Conservation (phyloP, 805 yeast genomes). For the Lachancea thermotolerans region DNA sequence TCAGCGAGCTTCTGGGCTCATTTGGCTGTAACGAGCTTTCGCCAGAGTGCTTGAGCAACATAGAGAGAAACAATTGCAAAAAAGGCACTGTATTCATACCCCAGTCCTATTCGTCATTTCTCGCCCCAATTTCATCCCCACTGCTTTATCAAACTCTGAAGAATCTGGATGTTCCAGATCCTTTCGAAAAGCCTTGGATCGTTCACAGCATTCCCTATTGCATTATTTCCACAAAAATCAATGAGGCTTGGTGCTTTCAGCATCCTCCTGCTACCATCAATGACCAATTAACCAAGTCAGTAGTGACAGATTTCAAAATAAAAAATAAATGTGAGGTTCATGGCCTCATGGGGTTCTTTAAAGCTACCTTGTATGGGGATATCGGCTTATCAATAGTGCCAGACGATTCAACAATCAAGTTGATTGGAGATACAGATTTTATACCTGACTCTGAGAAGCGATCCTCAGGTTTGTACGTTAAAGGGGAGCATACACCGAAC, state of each 20-base stretch:
- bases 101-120: constrained; percentile 45
- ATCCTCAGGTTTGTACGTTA: background rate
- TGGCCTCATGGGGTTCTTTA: constrained; percentile 71
- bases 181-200: constrained; percentile 41
- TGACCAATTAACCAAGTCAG: constrained; percentile 15
- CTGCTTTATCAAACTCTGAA: constrained; percentile 36
- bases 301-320: constrained; percentile 38
- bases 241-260: constrained; percentile 53
- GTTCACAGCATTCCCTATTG: constrained; percentile 38
- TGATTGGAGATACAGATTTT: constrained; percentile 11
- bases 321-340: constrained; percentile 51
- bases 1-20: constrained; percentile 82
- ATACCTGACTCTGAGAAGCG: background rate
- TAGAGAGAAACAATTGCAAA: constrained; percentile 36
- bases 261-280: constrained; percentile 38
- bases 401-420: constrained; percentile 15
- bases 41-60: constrained; percentile 65
- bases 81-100: constrained; percentile 55
- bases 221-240: constrained; percentile 39
- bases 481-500: constrained; percentile 33
- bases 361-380: constrained; percentile 59
- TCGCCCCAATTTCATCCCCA: constrained; percentile 66
- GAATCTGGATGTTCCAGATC: constrained; percentile 13
- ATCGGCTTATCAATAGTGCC: constrained; percentile 33
- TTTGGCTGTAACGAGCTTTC: constrained; percentile 88